Conservation (phyloP, 2,329 filamentous ascomycete species). For the Fusarium buxicola region DNA sequence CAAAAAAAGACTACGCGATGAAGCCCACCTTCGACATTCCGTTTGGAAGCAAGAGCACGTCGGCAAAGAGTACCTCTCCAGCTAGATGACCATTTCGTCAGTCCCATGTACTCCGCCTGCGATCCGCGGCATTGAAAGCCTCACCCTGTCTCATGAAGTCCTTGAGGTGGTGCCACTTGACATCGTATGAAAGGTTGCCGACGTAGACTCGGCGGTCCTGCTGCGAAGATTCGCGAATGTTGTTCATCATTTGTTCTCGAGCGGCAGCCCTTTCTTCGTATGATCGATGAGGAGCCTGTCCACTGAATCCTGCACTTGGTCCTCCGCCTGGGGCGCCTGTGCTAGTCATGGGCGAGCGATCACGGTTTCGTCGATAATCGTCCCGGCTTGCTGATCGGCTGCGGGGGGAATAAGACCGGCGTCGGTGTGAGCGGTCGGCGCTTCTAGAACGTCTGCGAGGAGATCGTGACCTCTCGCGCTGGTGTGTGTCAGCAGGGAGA, state of each 20-base stretch:
- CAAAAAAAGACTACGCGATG: slow-evolving; percentile 82
- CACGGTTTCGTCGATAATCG: slow-evolving; percentile 79
- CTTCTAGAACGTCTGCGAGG: slow-evolving; percentile 87
- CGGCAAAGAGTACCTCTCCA: slow-evolving; percentile 99
- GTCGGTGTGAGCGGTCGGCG: slow-evolving; percentile 74
- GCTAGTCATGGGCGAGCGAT: slow-evolving; percentile 87
- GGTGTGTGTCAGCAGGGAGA: slow-evolving; percentile 49
- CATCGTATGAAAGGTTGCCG: slow-evolving; percentile 98
- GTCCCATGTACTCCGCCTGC: slow-evolving; percentile 48
- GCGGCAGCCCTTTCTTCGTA: slow-evolving; percentile 86
- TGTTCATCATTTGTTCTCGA: slow-evolving; percentile 97
- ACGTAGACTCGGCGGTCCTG: slow-evolving; percentile 99
- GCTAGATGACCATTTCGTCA: slow-evolving; percentile 69
- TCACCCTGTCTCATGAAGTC: slow-evolving; percentile 99
- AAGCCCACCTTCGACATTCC: slow-evolving; percentile 99
- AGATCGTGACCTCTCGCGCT: slow-evolving; percentile 88
- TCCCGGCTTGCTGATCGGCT: slow-evolving; percentile 81
- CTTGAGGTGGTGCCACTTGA: slow-evolving; percentile 99
- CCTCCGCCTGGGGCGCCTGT: slow-evolving; percentile 76
- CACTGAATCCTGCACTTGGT: slow-evolving; percentile 74
- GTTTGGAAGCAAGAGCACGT: slow-evolving; percentile 99
- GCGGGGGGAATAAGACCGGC: slow-evolving; percentile 82
- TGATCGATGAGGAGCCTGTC: slow-evolving; percentile 72
- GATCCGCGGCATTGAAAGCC: slow-evolving; percentile 51
- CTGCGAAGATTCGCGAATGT: slow-evolving; percentile 92